Evolutionary conservation across 768 basidiomycete genomes (phyloP).

Genomic region (Austroboletus festivus): DNA sequence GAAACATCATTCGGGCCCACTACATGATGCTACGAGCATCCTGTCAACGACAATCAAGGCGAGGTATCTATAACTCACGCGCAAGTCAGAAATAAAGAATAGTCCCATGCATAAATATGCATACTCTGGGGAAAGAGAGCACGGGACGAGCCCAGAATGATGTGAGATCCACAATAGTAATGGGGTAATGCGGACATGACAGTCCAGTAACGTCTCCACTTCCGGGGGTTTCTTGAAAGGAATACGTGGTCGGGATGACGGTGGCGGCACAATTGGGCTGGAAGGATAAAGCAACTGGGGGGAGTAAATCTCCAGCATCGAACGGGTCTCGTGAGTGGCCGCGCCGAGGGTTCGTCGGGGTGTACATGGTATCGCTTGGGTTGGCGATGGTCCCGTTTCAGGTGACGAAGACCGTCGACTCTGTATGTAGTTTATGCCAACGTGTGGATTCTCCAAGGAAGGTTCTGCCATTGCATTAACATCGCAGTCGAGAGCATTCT

Average conservation of each 20-base stretch:
- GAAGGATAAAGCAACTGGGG: neutral
- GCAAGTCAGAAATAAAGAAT: constrained; percentile 41
- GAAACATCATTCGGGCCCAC: neutral
- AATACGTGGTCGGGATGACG: constrained; percentile 1
- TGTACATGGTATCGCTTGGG: neutral
- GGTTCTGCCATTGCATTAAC: constrained; percentile 11
- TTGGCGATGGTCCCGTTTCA: neutral
- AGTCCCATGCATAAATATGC: constrained; percentile 45
- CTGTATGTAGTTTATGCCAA: constrained; percentile 13
- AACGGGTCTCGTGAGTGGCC: no score
- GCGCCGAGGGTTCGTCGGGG: neutral
- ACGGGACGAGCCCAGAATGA: constrained; percentile 25
- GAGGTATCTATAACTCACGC: constrained; percentile 27
- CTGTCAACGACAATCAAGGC: neutral
- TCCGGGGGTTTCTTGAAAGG: constrained; percentile 40
- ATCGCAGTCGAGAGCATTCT: neutral
- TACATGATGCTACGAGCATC: constrained; percentile 14
- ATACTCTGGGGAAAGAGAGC: constrained; percentile 34
- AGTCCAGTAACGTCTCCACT: constrained; percentile 40
- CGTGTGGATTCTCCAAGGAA: constrained; percentile 1
- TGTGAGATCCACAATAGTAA: constrained; percentile 40
- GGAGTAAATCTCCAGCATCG: no score
- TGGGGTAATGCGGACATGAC: constrained; percentile 37
- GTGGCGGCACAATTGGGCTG: neutral
- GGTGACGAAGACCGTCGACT: neutral